phyloP scores from a whole-genome alignment of 495 filamentous ascomycete genomes.

The Podospora tetraspora region DNA sequence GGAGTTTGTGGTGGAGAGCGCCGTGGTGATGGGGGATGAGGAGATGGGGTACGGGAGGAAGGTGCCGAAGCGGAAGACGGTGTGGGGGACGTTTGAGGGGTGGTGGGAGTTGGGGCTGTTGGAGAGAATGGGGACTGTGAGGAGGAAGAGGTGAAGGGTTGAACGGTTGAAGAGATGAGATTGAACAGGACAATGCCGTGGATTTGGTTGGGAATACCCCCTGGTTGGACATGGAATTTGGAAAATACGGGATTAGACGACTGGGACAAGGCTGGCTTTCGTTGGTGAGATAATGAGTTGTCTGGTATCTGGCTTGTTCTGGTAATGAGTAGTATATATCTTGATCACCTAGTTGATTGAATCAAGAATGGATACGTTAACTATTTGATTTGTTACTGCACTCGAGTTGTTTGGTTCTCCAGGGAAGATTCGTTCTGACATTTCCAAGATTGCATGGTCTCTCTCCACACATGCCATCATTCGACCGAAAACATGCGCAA shows the following conservation, averaged over 20 bases:
- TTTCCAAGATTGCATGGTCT: too few relatives aligned
- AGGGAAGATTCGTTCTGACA: too few relatives aligned
- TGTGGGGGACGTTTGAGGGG: slow-evolving; percentile 38
- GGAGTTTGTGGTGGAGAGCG: background rate
- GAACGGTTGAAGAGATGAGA: too few relatives aligned
- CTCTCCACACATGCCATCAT: too few relatives aligned
- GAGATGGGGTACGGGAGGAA: background rate
- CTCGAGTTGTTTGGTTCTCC: too few relatives aligned
- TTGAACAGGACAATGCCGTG: background rate
- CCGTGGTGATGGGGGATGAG: slow-evolving; percentile 6
- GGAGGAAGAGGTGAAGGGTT: slow-evolving; percentile 19
- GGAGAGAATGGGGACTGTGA: slow-evolving; percentile 30
- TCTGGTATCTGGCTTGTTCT: slow-evolving; percentile 19
- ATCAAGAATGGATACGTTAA: background rate
- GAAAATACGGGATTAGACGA: background rate
- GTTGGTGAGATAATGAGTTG: background rate
- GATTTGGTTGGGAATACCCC: background rate
- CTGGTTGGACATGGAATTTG: background rate
- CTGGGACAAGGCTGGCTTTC: background rate
- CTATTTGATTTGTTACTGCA: too few relatives aligned
- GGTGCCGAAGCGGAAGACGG: slow-evolving; percentile 31
- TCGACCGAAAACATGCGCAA: too few relatives aligned
- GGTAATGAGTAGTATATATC: slow-evolving; percentile 22
- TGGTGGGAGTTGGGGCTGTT: slow-evolving; percentile 48
- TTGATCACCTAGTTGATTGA: background rate